Conservation (phyloP, 139 green algal species). For the Asterochloris sp. region DNA sequence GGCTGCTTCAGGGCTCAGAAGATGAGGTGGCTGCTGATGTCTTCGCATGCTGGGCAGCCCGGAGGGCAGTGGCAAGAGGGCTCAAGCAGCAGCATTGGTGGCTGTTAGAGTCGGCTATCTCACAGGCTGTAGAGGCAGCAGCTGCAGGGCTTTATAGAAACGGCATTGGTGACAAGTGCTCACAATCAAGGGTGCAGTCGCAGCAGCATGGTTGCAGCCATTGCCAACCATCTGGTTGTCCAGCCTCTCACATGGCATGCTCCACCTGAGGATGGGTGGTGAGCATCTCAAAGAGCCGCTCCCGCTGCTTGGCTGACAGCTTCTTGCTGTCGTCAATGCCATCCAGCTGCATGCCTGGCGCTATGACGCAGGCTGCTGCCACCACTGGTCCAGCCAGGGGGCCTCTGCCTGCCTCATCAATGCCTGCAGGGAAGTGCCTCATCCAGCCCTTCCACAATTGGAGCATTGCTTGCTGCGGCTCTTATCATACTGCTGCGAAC, state of each 20-base stretch:
- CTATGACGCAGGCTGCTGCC: constrained; percentile 63
- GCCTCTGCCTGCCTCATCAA: constrained; percentile 88
- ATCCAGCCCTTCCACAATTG: no score
- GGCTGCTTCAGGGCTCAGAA: neutral
- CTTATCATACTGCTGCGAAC: no score
- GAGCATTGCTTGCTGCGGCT: no score
- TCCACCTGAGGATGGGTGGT: constrained; percentile 46
- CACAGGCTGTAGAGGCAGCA: neutral
- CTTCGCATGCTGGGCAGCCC: no score
- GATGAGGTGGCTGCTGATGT: no score
- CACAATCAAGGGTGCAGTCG: no score
- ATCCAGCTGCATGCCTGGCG: constrained; percentile 28
- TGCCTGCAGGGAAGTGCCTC: constrained; percentile 27
- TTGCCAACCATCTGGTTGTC: neutral
- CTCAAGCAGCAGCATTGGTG: neutral
- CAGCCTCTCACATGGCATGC: constrained; percentile 51
- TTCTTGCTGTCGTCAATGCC: constrained; percentile 77
- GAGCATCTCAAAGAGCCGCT: constrained; percentile 63
- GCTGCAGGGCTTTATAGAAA: neutral
- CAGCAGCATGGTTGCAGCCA: no score
- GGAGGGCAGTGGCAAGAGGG: neutral
- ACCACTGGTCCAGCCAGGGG: constrained; percentile 91
- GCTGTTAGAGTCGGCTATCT: neutral
- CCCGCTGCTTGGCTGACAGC: constrained; percentile 61
- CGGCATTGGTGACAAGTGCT: neutral